Percentiles rank a stretch among this genome's conserved stretches.
Conservation (phyloP, 1,139 yeast genomes). For the Trichomonascaceae sp. region DNA sequence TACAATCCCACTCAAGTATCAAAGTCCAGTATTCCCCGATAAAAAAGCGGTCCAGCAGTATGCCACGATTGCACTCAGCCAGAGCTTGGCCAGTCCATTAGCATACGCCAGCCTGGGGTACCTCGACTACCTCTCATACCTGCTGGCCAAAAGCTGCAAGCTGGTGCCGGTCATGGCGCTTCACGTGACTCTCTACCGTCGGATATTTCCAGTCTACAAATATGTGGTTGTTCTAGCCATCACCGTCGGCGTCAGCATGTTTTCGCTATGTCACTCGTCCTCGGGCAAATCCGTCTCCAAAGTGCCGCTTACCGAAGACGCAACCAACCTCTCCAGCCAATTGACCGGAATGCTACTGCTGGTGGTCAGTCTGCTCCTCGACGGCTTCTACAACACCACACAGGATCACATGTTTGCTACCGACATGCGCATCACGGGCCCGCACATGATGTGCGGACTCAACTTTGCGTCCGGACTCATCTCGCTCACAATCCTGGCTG, state of each 20-base stretch:
- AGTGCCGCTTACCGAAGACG: slow-evolving; percentile 12
- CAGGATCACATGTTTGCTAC: slow-evolving; percentile 70
- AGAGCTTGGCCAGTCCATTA: slow-evolving; percentile 70
- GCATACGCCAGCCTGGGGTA: slow-evolving; percentile 65
- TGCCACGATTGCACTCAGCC: slow-evolving; percentile 56
- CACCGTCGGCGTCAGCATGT: slow-evolving; percentile 68
- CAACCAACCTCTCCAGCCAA: slow-evolving; percentile 6
- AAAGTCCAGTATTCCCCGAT: slow-evolving; percentile 19
- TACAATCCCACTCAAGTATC: slow-evolving; percentile 1
- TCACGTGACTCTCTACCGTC: slow-evolving; percentile 60
- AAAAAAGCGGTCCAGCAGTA: slow-evolving; percentile 31
- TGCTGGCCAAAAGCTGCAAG: slow-evolving; percentile 87
- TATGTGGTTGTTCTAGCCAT: slow-evolving; percentile 64
- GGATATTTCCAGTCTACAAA: slow-evolving; percentile 62
- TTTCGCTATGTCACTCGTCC: slow-evolving; percentile 40
- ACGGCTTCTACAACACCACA: slow-evolving; percentile 86
- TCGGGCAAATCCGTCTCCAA: slow-evolving; percentile 3
- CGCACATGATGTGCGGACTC: slow-evolving; percentile 74
- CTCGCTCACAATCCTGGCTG: slow-evolving; percentile 30
- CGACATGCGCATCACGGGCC: slow-evolving; percentile 46
- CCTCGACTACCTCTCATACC: slow-evolving; percentile 73
- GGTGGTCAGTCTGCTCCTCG: slow-evolving; percentile 54
- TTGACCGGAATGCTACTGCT: slow-evolving; percentile 50
- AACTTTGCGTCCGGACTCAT: slow-evolving; percentile 42
- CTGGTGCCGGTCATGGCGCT: slow-evolving; percentile 84